phyloP scores from a whole-genome alignment of 257 asterid genomes.

The Marsdenia floribunda region DNA sequence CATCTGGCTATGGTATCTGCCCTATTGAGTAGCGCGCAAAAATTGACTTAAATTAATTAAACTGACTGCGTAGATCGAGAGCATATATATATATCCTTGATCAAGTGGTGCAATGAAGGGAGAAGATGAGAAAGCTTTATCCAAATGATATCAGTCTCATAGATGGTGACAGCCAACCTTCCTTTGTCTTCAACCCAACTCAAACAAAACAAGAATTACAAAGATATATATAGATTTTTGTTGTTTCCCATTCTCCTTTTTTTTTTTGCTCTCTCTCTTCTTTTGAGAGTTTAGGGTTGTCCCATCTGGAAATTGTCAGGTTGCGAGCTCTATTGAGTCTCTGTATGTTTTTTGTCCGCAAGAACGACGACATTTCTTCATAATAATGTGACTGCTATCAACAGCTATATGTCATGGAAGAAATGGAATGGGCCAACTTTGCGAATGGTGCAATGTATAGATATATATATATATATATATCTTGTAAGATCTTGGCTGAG shows the following conservation, averaged over 20 bases:
- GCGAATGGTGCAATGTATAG: not conserved
- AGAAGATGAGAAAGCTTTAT: conserved; percentile 6
- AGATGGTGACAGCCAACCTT: conserved; percentile 7
- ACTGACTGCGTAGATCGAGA: not conserved
- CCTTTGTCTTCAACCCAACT: not conserved
- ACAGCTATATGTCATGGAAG: not conserved
- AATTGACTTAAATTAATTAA: conserved; percentile 1
- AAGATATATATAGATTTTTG: not conserved
- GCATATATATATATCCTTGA: not conserved
- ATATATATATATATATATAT: too few species aligned
- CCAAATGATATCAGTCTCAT: not conserved
- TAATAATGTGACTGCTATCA: not conserved
- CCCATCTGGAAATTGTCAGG: not conserved
- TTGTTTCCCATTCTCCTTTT: not conserved
- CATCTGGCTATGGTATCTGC: not conserved
- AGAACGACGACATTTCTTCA: not conserved
- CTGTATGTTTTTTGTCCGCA: not conserved
- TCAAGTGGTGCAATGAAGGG: not conserved
- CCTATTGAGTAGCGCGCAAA: not conserved
- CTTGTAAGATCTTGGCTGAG: not conserved
- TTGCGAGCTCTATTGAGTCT: conserved; percentile 4
- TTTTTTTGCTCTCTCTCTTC: too few species aligned
- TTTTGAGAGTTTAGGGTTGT: not conserved
- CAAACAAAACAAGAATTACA: not conserved
- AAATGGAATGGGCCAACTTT: not conserved